Conservation (phyloP, 1,284 basidiomycete genomes). For the Leccinum cinnamomeum region DNA sequence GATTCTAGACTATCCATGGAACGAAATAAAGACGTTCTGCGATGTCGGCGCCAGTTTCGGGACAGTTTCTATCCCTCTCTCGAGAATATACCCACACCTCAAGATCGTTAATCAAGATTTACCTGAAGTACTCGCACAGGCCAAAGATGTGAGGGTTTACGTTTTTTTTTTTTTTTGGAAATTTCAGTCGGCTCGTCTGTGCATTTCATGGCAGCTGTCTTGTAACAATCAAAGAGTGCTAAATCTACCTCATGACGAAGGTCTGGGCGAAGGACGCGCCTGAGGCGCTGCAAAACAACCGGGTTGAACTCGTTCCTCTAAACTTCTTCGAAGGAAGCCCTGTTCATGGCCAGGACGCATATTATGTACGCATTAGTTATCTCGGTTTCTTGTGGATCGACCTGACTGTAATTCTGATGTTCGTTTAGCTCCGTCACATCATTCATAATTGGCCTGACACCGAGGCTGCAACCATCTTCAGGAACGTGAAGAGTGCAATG, state of each 20-base stretch:
- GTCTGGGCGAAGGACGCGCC: not conserved
- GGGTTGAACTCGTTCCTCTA: not conserved
- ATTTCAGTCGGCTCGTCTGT: not conserved
- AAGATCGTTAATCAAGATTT: slow-evolving; percentile 41
- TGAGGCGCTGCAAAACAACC: not conserved
- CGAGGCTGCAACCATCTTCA: slow-evolving; percentile 15
- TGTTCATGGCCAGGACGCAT: slow-evolving; percentile 41
- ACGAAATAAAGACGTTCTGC: slow-evolving; percentile 41
- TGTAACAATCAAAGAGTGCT: not conserved
- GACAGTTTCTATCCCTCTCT: slow-evolving; percentile 35
- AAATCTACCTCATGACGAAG: not conserved
- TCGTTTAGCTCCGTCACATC: slow-evolving; percentile 1
- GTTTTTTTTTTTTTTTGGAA: too few species aligned
- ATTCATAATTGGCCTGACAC: slow-evolving; percentile 32
- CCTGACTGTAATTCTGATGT: not conserved
- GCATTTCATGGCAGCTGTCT: slow-evolving; percentile 4
- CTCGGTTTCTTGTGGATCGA: not conserved
- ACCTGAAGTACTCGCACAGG: slow-evolving; percentile 38
- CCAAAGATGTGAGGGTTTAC: slow-evolving; percentile 23
- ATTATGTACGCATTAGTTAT: slow-evolving; percentile 34
- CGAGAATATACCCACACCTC: too few species aligned
- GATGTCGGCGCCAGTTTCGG: slow-evolving; percentile 53
- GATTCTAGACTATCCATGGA: slow-evolving; percentile 44
- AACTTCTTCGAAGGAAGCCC: slow-evolving; percentile 32
- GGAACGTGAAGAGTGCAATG: slow-evolving; percentile 23